Evolutionary conservation across 2,329 filamentous ascomycete species (phyloP).

Genomic region (Pseudocercospora fijiensis): DNA sequence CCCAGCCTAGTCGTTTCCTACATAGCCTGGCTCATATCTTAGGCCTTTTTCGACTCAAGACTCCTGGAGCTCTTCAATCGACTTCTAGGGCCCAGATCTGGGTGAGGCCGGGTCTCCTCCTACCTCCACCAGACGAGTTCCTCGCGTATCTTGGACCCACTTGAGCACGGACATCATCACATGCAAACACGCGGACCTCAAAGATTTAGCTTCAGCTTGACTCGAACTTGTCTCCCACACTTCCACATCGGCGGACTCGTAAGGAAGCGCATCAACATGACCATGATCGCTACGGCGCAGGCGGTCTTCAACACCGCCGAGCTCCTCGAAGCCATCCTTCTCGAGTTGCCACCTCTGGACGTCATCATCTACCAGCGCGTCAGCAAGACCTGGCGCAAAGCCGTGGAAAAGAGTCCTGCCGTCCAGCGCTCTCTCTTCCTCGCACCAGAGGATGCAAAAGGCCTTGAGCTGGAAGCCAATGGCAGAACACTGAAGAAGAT

Average conservation of each 20-base stretch:
- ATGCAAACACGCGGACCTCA: neutral
- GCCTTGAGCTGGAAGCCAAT: neutral
- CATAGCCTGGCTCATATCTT: too few species aligned
- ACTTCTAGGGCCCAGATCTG: too few species aligned
- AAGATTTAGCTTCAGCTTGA: neutral
- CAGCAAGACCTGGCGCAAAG: neutral
- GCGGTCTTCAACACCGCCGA: neutral
- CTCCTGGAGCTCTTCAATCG: too few species aligned
- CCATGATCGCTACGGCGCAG: neutral
- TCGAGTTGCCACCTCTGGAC: neutral
- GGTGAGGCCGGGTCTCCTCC: too few species aligned
- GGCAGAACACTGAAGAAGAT: neutral
- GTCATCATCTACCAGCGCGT: neutral
- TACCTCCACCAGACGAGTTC: too few species aligned
- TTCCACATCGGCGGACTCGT: neutral
- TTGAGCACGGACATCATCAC: neutral
- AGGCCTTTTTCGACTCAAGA: too few species aligned
- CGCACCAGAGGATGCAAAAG: neutral
- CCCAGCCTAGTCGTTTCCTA: too few species aligned
- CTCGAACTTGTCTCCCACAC: neutral
- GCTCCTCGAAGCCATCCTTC: neutral
- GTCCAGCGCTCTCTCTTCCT: neutral
- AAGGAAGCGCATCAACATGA: neutral
- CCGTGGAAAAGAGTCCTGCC: neutral
- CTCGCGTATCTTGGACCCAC: too few species aligned